Conservation (phyloP, 1,284 basidiomycete genomes). For the Rhodotorula sp. region DNA sequence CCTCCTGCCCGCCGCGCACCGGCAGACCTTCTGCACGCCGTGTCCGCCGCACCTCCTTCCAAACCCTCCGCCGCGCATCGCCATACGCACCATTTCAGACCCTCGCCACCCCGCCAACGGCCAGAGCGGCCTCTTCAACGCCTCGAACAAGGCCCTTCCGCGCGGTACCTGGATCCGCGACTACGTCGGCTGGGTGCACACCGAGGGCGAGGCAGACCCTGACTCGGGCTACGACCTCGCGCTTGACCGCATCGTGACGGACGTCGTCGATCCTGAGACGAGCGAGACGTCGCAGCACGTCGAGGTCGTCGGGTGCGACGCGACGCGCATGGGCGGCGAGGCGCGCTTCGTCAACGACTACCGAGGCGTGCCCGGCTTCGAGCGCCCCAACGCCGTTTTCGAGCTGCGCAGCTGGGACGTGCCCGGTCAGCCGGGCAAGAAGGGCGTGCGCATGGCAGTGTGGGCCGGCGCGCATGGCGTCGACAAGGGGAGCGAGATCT, state of each 20-base stretch:
- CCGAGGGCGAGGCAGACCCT: constrained; percentile 66
- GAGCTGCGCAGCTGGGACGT: constrained; percentile 39
- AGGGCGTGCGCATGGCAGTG: constrained; percentile 75
- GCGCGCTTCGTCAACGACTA: constrained; percentile 86
- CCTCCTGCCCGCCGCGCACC: constrained; percentile 7
- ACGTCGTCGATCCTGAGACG: neutral
- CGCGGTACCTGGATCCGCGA: constrained; percentile 67
- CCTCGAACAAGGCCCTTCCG: constrained; percentile 66
- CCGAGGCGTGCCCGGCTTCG: constrained; percentile 63
- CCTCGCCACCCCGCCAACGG: constrained; percentile 71
- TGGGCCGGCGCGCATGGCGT: constrained; percentile 65
- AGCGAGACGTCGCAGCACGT: neutral
- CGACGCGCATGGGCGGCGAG: constrained; percentile 74
- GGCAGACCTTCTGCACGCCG: constrained; percentile 15
- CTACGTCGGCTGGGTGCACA: constrained; percentile 82
- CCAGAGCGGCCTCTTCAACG: constrained; percentile 75
- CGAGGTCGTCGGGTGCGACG: constrained; percentile 62
- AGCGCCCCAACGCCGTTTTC: constrained; percentile 72
- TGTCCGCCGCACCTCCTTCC: constrained; percentile 13
- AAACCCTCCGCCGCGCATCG: constrained; percentile 21
- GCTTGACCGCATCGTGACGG: constrained; percentile 53
- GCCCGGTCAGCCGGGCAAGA: neutral
- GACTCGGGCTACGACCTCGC: constrained; percentile 78
- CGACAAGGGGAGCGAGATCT: constrained; percentile 77
- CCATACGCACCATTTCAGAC: constrained; percentile 50